Base-by-base conservation (phyloP, 257 asterid genomes). In the Ajuga chamaepitys region DNA sequence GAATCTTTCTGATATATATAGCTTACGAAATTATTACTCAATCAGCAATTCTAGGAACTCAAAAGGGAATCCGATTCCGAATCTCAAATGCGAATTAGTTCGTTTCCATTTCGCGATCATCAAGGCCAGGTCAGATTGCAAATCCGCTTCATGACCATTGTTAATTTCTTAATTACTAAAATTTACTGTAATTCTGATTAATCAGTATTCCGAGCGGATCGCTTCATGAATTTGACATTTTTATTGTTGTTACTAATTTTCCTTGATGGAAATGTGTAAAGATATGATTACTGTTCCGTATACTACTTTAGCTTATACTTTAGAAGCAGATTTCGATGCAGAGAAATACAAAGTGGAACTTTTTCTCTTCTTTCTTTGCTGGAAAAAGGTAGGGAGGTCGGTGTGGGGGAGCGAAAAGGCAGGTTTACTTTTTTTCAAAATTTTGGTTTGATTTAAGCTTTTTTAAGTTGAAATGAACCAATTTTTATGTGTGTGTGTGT, bases 71-170 rank as follows among this genome's bases (percentile, higher is more conserved):
- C 55, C 18, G 75, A 69, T 18, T 64, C 76, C 73, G 75, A 72
- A 67, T 72, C 75, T 42, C 50, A 70, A 72, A 63, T 58, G 65
- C 70, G 66, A 54, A 71, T 60, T 42, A 50, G 58, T 13, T 70
- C 58, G 53, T 37, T 48, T 55, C 53, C 62, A 47, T 56, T 56
- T 65, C 56, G 40, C 70, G 74, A 41, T 66, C 73, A 51, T 46
- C 66, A 40, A 26, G 45, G 73, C 45, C 79, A 74, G 82, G 81
- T 73, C 62, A 60, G 73, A 66, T 73, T 72, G 79, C 56, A 32
- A 42, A 50, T 61, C 58, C 34, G 58, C 66, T 66, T 60, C 62
- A 38, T 35, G 41, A 18, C 55, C 56, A 9, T 45, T 41, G 54
- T 56, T 74, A 53, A 62, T 51, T 20, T 9, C 57, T 73, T 7